Evolutionary conservation across 805 yeast genomes (phyloP), one percentile per base, ranked within the genome.

Genomic region (Brettanomyces custersianus): DNA sequence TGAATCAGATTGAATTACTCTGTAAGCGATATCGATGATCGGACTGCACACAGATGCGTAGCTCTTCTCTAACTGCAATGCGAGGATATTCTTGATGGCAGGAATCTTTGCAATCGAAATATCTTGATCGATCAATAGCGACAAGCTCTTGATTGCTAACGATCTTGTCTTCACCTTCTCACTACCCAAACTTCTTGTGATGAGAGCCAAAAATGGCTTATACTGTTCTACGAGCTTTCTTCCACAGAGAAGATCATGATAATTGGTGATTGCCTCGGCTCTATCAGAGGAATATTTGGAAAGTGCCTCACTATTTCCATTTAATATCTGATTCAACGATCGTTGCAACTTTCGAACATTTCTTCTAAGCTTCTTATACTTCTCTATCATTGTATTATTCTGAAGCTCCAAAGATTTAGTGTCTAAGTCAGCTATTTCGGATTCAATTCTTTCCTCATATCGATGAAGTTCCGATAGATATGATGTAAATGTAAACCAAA

Each of bases 31-130:
- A 29, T 83, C 92, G 20, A 86, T 59, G 2, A 79, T 79, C 0
- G 94, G 84, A 46, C 80, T 87, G 39, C 86, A 67, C 0, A 85
- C 90, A 27, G 78, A 68, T 0, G 94, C 75, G 2, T 86, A 81
- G 0, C 68, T 49, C 41, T 81, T 90, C 4, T 50, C 55, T 26
- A 86, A 56, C 31, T 75, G 59, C 8, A 54, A 60, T 1, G 73
- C 59, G 3, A 86, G 61, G 0, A 81, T 65, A 2, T 57, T 57
- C 43, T 68, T 76, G 5, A 85, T 68, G 8, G 59, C 57, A 1
- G 75, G 67, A 2, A 69, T 58, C 1, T 63, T 51, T 30, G 83
- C 53, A 17, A 85, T 57, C 0, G 59, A 39, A 1, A 76, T 66
- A 34, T 81, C 80, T 20, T 63, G 63, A 6, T 65, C 63, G 4